phyloP scores from a whole-genome alignment of 1,284 basidiomycete genomes.

The Rhodotorula sp. region DNA sequence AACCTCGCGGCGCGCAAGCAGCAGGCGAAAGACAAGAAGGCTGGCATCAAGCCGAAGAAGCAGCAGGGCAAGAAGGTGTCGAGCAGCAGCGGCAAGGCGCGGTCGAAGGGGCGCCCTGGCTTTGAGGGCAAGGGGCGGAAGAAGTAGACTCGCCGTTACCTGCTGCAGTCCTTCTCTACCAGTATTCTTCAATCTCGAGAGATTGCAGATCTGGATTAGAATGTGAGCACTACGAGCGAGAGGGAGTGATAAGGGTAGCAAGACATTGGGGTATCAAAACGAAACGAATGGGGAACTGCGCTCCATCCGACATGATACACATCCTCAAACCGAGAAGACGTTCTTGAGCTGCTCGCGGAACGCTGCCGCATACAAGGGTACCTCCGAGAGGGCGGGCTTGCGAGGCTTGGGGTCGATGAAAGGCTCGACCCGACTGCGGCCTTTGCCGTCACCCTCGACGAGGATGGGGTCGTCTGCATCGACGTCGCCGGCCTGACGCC shows the following conservation, averaged over 20 bases:
- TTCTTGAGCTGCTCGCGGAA: slow-evolving; percentile 28
- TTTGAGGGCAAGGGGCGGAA: slow-evolving; percentile 69
- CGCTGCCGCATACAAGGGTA: slow-evolving; percentile 19
- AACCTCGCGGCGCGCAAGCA: slow-evolving; percentile 82
- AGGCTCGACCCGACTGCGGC: slow-evolving; percentile 25
- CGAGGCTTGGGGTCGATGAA: slow-evolving; percentile 16
- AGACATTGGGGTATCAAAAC: no score
- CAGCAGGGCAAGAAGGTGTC: slow-evolving; percentile 26
- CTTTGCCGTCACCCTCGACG: slow-evolving; percentile 42
- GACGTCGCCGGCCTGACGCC: slow-evolving; percentile 23
- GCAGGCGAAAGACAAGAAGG: slow-evolving; percentile 70
- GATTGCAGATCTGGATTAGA: no score
- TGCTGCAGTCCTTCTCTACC: background rate
- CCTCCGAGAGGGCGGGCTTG: slow-evolving; percentile 17
- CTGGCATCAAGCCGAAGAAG: slow-evolving; percentile 59
- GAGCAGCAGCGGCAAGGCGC: slow-evolving; percentile 23
- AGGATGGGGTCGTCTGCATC: slow-evolving; percentile 43
- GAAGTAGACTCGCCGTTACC: slow-evolving; percentile 23
- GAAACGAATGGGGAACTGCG: no score
- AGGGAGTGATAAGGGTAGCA: no score
- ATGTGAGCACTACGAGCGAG: no score
- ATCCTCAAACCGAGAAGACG: slow-evolving; percentile 27
- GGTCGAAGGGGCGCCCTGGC: slow-evolving; percentile 70
- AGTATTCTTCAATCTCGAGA: background rate
- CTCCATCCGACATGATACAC: background rate